Percentiles rank a stretch among this genome's conserved stretches.
These are phyloP conservation scores for Termitomyces sp. DNA, from an alignment of 768 basidiomycete genomes.

Conservation along the genomic window DNA sequence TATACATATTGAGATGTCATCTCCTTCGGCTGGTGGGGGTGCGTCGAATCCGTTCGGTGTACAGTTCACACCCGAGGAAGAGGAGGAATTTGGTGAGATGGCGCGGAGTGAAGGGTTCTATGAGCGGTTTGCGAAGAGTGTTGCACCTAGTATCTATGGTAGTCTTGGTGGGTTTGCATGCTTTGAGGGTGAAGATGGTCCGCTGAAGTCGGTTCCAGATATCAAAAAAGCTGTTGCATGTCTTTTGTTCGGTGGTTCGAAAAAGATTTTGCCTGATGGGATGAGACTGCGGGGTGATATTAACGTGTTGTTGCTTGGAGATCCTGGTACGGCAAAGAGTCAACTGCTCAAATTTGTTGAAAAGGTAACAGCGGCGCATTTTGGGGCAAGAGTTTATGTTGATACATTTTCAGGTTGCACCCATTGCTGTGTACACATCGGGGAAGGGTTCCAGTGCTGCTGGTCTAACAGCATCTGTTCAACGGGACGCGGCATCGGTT, in stretches of 20 bases:
- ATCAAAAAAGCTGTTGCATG: constrained; percentile 98
- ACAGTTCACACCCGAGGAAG: constrained; percentile 91
- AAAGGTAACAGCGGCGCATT: constrained; percentile 44
- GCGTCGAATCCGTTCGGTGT: constrained; percentile 81
- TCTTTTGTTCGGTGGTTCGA: constrained; percentile 94
- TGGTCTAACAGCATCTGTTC: constrained; percentile 96
- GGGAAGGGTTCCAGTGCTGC: constrained; percentile 98
- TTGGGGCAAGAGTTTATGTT: not conserved
- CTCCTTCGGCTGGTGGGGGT: constrained; percentile 61
- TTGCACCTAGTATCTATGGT: constrained; percentile 96
- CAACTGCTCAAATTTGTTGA: constrained; percentile 98
- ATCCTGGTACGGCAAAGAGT: constrained; percentile 98
- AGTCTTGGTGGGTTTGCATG: constrained; percentile 61
- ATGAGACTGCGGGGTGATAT: constrained; percentile 97
- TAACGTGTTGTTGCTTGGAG: constrained; percentile 93
- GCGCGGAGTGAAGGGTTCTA: constrained; percentile 85
- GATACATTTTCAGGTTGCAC: constrained; percentile 73
- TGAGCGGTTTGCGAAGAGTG: constrained; percentile 88
- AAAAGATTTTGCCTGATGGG: constrained; percentile 94
- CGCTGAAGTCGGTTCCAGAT: constrained; percentile 42
- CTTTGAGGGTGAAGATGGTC: not conserved
- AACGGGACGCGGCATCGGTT: constrained; percentile 88
- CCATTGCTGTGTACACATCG: constrained; percentile 96
- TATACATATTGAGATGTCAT: constrained; percentile 86
- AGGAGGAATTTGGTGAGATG: constrained; percentile 94